Base-by-base conservation (phyloP, 768 basidiomycete species). In the Xerocomus potaroensis region DNA sequence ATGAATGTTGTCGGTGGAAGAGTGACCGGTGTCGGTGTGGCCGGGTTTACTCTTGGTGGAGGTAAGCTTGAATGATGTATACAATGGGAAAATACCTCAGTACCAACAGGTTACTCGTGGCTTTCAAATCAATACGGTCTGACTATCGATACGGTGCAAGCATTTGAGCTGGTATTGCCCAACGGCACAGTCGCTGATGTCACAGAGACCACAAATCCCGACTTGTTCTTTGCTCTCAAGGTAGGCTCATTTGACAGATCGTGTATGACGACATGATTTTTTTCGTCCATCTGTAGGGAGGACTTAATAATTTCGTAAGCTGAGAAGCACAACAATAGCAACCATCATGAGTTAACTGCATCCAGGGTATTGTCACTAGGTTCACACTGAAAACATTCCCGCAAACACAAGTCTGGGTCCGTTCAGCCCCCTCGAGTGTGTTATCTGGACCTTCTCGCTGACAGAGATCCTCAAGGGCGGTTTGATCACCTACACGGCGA, bases 111-210 rank as follows among this genome's bases (percentile, higher is more conserved):
- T 3, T 41, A 50, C 14, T 58, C 56, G 7, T 84, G 76, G 76
- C 65, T 72, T 42, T 78, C 78, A 0, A 83, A 84, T 48, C 78
- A 83, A 45, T 68, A 75, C 49, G 83, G 83, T 11, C 51, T 87
- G 41, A 75, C 78, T 0, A 32, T 74, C 7, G 83, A 84, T 49
- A 80, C 69, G 1, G 68, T 84, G 27, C 62, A 64, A n/a, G 72
- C 72, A 2, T 81, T 65, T 53, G 78, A 83, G 50, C 66, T 85
- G 1, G 81, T 81, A 1, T 65, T 77, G 42, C 43, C 57, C 3
- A 44, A 73, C 50, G 80, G 81, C 8, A 68, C 64, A 0, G 60
- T 78, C 1, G 48, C 57, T 2, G 40, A 47, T 14, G 70, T 73
- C 11, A 73, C 68, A 0, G 56, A 60, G 10, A 45, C 49, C 0